Evolutionary conservation across 257 asterid genomes (phyloP), one percentile per base, ranked within the genome.

Genomic region (Solanum rostratum): DNA sequence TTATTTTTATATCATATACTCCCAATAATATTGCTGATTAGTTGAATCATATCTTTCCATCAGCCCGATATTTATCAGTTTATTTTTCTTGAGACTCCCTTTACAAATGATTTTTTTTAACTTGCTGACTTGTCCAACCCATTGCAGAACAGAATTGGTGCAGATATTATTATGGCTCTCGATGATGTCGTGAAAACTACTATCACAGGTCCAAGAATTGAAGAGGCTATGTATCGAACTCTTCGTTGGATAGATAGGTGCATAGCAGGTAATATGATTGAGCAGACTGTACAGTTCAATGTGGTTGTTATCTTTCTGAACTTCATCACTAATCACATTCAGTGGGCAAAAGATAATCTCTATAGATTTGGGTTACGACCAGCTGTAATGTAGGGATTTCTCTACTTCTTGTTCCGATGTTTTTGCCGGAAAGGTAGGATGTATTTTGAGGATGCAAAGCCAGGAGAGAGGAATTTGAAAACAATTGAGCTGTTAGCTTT

Each of bases 161-260:
- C 99, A 85, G 99, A 96, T 90, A 95, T 96, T 84, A 96, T 96
- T 76, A 96, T 96, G 99, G 99, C 99, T 84, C 99, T 96, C 85
- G 99, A 96, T 90, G 99, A 96, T 91, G 99, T 96, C 22, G 99
- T 96, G 88, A 95, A 54, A 91, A 96, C 99, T 83, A 96, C 99
- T 49, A 96, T 91, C 87, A 95, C 98, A 37, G 99, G 99, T 80
- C 98, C 99, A 46, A 91, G 98, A 65, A 95, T 96, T 85, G 94
- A 95, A 88, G 99, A 96, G 88, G 99, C 99, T 59, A 96, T 94
- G 99, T 90, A 94, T 88, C 98, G 99, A 71, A 96, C 99, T 65
- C 95, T 96, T 87, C 98, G 99, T 63, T 96, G 99, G 99, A 96
- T 96, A 86, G 99, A 96, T 88, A 95, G 99, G 89, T 96, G 98